Evolutionary conservation across 2,329 filamentous ascomycete species (phyloP).

Genomic region (Blumeria graminis): DNA sequence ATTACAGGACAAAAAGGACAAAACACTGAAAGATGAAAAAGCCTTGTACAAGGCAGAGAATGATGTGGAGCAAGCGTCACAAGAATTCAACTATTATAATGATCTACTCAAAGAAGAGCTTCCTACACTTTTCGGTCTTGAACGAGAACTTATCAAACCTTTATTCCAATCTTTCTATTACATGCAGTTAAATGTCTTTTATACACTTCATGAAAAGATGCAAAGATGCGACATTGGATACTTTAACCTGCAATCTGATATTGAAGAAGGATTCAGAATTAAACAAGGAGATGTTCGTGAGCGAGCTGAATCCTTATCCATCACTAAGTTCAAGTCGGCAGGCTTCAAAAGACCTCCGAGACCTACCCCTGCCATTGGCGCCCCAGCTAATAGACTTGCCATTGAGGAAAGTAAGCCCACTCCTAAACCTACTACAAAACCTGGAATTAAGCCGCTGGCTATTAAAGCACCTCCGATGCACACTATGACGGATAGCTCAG

Average conservation of each 20-base stretch:
- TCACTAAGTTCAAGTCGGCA: constrained; percentile 78
- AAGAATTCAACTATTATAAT: constrained; percentile 97
- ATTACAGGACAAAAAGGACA: constrained; percentile 92
- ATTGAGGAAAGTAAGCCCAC: constrained; percentile 16
- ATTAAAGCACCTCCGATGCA: constrained; percentile 16
- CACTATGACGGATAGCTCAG: constrained; percentile 21
- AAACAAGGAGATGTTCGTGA: constrained; percentile 81
- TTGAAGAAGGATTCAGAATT: constrained; percentile 72
- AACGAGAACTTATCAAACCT: constrained; percentile 85
- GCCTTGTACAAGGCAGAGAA: constrained; percentile 87
- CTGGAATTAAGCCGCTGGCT: constrained; percentile 7
- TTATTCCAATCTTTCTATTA: constrained; percentile 99
- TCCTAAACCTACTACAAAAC: constrained; percentile 11
- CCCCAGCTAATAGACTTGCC: constrained; percentile 8
- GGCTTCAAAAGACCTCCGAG: constrained; percentile 31
- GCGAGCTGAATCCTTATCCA: constrained; percentile 56
- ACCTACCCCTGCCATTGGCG: constrained; percentile 9
- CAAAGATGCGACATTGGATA: constrained; percentile 93
- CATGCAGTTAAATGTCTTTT: constrained; percentile 99
- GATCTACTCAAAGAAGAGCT: constrained; percentile 89
- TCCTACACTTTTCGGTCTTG: constrained; percentile 70
- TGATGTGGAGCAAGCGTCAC: constrained; percentile 72
- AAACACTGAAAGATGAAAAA: constrained; percentile 89
- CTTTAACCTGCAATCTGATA: constrained; percentile 75
- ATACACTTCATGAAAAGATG: constrained; percentile 95